These are phyloP conservation scores for Chaetomiaceae sp. DNA, from an alignment of 2,329 filamentous ascomycete species.

Conservation along the genomic window DNA sequence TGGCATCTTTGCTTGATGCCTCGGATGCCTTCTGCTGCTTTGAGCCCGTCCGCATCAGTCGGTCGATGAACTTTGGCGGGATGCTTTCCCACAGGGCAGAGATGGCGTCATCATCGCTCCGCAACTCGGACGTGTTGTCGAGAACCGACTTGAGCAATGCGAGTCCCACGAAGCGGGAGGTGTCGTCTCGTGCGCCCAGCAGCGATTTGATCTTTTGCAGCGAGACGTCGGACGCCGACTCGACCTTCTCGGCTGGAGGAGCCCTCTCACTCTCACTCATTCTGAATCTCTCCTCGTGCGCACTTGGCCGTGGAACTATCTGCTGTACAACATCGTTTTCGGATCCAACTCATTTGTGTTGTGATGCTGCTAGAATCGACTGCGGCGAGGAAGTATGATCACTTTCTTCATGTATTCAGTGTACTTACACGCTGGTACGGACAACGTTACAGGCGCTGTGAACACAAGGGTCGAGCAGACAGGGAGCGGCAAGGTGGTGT, in stretches of 20 bases:
- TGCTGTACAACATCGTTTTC: no score
- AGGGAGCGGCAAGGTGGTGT: no score
- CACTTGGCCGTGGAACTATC: no score
- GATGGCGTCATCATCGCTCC: conserved; percentile 41
- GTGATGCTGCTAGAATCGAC: no score
- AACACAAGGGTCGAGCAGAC: background rate
- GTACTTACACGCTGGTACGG: background rate
- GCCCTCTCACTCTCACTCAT: conserved; percentile 11
- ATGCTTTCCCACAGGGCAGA: conserved; percentile 53
- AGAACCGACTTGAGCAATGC: conserved; percentile 60
- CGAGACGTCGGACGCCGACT: conserved; percentile 12
- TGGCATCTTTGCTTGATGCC: conserved; percentile 38
- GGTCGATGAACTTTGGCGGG: conserved; percentile 57
- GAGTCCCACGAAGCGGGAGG: conserved; percentile 61
- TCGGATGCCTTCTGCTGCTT: conserved; percentile 23
- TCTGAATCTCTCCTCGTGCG: background rate
- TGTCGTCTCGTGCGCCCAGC: conserved; percentile 57
- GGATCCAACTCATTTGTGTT: no score
- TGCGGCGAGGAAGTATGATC: no score
- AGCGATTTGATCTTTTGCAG: conserved; percentile 49
- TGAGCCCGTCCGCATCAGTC: conserved; percentile 52
- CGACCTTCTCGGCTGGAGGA: conserved; percentile 1
- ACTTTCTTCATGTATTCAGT: background rate
- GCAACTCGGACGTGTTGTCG: conserved; percentile 51
- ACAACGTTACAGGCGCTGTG: background rate